These are phyloP conservation scores for Hypoxylon lenormandii DNA, from an alignment of 495 filamentous ascomycete species.

Conservation along the genomic window DNA sequence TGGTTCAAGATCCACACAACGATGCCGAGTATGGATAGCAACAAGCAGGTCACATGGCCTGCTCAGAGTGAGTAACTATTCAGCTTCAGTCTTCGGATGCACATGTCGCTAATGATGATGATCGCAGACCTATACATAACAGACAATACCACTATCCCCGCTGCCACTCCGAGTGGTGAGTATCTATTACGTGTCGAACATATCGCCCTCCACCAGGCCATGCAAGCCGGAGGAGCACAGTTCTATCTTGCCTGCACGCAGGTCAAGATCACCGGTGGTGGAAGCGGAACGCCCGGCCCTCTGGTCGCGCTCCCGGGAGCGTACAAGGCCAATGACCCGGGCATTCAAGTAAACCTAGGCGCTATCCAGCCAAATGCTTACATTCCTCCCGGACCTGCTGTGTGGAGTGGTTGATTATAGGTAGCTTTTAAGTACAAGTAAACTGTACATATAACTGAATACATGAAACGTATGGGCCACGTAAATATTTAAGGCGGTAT, in stretches of 20 bases:
- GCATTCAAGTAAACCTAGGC: conserved; percentile 60
- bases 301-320: conserved; percentile 65
- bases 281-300: conserved; percentile 58
- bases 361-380: conserved; percentile 54
- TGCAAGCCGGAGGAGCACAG: conserved; percentile 59
- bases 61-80: conserved; percentile 53
- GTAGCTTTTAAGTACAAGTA: conserved; percentile 1
- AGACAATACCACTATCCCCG: conserved; percentile 62
- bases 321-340: conserved; percentile 63
- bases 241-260: conserved; percentile 69
- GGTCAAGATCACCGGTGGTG: conserved; percentile 65
- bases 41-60: conserved; percentile 58
- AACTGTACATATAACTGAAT: background rate
- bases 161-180: conserved; percentile 59
- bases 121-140: conserved; percentile 52
- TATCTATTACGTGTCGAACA: conserved; percentile 71
- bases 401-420: conserved; percentile 52
- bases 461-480: background rate
- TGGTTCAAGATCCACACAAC: conserved; percentile 67
- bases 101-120: conserved; percentile 5
- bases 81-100: background rate
- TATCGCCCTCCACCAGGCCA: conserved; percentile 64
- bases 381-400: conserved; percentile 58
- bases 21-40: conserved; percentile 54
- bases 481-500: no score